A percentile compares a stretch with the other conserved stretches of the same genome.
phyloP scores from a whole-genome alignment of 2,329 filamentous ascomycete species.

The Stagonosporopsis vannaccii region DNA sequence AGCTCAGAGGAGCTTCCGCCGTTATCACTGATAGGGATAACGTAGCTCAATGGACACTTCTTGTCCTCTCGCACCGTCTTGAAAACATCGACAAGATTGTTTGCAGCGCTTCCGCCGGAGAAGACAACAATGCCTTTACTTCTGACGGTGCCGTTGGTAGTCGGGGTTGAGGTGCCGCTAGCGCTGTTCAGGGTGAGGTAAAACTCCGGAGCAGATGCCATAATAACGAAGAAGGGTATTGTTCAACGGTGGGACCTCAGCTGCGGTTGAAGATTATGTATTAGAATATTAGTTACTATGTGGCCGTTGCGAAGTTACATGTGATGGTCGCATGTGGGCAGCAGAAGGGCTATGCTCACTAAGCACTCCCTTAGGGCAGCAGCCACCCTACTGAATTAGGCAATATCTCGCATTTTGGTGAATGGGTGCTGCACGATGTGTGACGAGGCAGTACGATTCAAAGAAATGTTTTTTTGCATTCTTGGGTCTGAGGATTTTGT shows the following conservation, averaged over 20 bases:
- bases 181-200: constrained; percentile 24
- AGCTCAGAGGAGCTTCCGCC: constrained; percentile 93
- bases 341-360: constrained; percentile 39
- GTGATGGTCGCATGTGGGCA: constrained; percentile 23
- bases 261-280: constrained; percentile 22
- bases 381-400: constrained; percentile 28
- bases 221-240: constrained; percentile 19
- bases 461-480: constrained; percentile 16
- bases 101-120: constrained; percentile 92
- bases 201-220: constrained; percentile 25
- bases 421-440: neutral
- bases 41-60: constrained; percentile 75
- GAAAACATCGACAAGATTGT: constrained; percentile 92
- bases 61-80: constrained; percentile 67
- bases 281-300: constrained; percentile 19
- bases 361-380: constrained; percentile 21
- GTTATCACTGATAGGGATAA: constrained; percentile 96
- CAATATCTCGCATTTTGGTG: constrained; percentile 38
- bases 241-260: constrained; percentile 19
- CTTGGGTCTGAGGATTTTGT: constrained; percentile 37
- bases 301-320: neutral
- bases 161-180: constrained; percentile 23
- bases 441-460: neutral
- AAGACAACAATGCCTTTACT: constrained; percentile 77
- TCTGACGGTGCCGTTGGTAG: constrained; percentile 33